Conservation (phyloP, 179 eudicot species). For the Nepenthes alata region DNA sequence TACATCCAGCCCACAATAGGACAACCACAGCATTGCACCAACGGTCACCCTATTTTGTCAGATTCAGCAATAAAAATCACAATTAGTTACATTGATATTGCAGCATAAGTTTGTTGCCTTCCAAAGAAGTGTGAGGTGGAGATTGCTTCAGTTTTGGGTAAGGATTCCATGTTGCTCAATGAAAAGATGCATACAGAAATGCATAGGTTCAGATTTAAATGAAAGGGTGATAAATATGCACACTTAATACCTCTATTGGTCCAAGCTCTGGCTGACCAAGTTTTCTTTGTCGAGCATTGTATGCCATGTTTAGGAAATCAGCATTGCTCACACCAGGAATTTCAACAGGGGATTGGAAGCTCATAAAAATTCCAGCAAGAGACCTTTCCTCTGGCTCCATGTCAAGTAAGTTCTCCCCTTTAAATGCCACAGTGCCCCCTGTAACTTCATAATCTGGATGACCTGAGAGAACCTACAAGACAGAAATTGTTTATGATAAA, state of each 20-base stretch:
- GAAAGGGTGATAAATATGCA: not conserved
- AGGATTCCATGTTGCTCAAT: not conserved
- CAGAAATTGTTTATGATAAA: slow-evolving; percentile 1
- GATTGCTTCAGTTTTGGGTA: no score
- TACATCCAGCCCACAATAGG: no score
- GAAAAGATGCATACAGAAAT: not conserved
- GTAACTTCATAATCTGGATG: slow-evolving; percentile 96
- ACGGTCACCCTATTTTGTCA: no score
- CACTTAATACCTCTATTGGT: slow-evolving; percentile 61
- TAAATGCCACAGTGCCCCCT: slow-evolving; percentile 61
- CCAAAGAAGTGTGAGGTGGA: not conserved
- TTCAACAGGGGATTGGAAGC: slow-evolving; percentile 93
- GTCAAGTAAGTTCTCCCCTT: slow-evolving; percentile 83
- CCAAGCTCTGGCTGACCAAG: slow-evolving; percentile 80
- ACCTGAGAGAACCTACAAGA: slow-evolving; percentile 78
- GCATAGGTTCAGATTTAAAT: not conserved
- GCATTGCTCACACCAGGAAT: slow-evolving; percentile 96
- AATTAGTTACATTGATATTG: no score
- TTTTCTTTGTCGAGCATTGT: slow-evolving; percentile 82
- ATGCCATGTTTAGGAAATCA: slow-evolving; percentile 83
- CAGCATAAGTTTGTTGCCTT: no score
- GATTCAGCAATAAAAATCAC: no score
- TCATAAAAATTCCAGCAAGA: slow-evolving; percentile 83
- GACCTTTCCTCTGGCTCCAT: slow-evolving; percentile 96
- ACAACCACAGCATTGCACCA: no score